Percentiles rank a stretch among this genome's conserved stretches.
Evolutionary conservation across 768 basidiomycete genomes (phyloP).

Genomic region (Mycena amicta): DNA sequence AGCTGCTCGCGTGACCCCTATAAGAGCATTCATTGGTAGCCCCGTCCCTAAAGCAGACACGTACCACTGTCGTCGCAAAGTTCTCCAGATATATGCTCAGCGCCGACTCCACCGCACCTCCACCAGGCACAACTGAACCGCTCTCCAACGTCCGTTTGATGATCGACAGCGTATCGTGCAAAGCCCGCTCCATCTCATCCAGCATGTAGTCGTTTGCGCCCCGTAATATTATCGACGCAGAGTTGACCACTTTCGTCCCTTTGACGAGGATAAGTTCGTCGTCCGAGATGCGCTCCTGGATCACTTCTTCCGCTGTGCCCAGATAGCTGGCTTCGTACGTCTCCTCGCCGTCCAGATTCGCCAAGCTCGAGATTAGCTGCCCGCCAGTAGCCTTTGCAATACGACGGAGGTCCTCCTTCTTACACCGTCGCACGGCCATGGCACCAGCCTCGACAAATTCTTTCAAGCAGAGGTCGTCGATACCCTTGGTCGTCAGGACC

Average conservation of each 20-base stretch:
- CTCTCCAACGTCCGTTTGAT: constrained; percentile 98
- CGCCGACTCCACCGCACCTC: constrained; percentile 96
- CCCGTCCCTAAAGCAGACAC: constrained; percentile 30
- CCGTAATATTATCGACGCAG: constrained; percentile 88
- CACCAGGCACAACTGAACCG: constrained; percentile 93
- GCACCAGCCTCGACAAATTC: constrained; percentile 99
- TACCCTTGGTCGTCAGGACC: constrained; percentile 96
- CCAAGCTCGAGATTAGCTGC: constrained; percentile 87
- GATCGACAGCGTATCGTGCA: constrained; percentile 93
- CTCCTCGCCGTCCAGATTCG: constrained; percentile 97
- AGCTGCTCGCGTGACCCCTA: constrained; percentile 98
- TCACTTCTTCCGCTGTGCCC: constrained; percentile 93
- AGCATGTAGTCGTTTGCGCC: constrained; percentile 99
- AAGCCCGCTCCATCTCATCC: constrained; percentile 97
- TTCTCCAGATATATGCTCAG: constrained; percentile 97
- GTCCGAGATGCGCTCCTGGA: constrained; percentile 97
- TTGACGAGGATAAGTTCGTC: constrained; percentile 97
- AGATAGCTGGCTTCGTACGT: constrained; percentile 91
- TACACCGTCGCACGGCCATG: constrained; percentile 96
- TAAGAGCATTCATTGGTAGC: constrained; percentile 11
- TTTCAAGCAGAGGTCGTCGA: constrained; percentile 96
- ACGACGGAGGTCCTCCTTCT: constrained; percentile 95
- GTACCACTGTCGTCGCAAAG: constrained; percentile 94
- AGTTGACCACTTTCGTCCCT: constrained; percentile 95
- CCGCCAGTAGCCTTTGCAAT: constrained; percentile 98